Conservation (phyloP, 202 grass and related monocot genomes). For the Saccharum hybrid region DNA sequence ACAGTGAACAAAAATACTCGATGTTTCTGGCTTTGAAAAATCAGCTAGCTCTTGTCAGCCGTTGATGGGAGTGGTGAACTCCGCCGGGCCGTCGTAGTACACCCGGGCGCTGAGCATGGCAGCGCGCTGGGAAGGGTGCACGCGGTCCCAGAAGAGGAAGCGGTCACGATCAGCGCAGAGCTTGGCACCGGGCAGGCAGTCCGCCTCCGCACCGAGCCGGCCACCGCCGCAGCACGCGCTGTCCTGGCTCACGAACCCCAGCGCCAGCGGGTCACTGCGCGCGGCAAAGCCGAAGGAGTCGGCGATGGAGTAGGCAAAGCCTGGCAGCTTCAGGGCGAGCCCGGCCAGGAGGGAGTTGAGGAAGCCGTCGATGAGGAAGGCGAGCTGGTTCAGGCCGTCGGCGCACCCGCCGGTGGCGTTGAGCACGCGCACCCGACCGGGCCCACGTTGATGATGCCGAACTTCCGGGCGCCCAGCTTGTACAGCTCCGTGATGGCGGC, state of each 20-base stretch:
- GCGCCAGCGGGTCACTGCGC: not conserved
- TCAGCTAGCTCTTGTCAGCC: not conserved
- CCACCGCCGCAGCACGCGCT: slow-evolving; percentile 52
- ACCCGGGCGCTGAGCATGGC: not conserved
- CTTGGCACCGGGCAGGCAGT: not conserved
- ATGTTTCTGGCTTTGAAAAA: no score
- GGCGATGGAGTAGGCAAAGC: slow-evolving; percentile 45
- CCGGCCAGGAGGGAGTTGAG: not conserved
- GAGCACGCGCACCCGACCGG: slow-evolving; percentile 30
- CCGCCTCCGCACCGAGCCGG: not conserved
- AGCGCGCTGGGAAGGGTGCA: slow-evolving; percentile 26
- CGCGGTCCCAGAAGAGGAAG: slow-evolving; percentile 29
- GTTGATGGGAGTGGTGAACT: slow-evolving; percentile 7
- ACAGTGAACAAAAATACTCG: no score
- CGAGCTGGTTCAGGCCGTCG: slow-evolving; percentile 32
- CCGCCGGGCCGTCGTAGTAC: not conserved
- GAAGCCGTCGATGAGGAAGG: slow-evolving; percentile 7
- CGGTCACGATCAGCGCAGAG: slow-evolving; percentile 12
- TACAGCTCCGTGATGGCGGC: slow-evolving; percentile 34
- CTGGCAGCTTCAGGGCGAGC: slow-evolving; percentile 16
- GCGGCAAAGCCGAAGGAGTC: slow-evolving; percentile 2
- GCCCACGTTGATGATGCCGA: slow-evolving; percentile 37
- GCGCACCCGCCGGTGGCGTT: slow-evolving; percentile 19
- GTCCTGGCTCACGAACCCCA: slow-evolving; percentile 13
- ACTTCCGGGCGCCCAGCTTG: slow-evolving; percentile 33